phyloP scores from a whole-genome alignment of 805 yeast genomes.

The Ogataea nonfermentans region DNA sequence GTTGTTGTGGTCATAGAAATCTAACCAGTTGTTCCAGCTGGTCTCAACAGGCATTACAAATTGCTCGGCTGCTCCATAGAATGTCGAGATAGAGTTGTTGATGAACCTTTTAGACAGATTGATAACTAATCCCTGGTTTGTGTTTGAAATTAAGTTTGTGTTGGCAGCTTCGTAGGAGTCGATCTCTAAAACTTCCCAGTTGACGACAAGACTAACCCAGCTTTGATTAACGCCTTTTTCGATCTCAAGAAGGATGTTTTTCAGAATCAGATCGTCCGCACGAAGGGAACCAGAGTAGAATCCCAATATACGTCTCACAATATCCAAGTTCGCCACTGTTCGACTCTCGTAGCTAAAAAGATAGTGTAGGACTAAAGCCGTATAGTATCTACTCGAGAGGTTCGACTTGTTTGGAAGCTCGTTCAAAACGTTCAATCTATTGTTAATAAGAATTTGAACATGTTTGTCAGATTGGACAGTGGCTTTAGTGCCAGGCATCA shows the following conservation, averaged over 20 bases:
- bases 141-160: constrained; percentile 14
- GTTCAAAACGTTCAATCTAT: constrained; percentile 40
- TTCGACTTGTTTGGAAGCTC: constrained; percentile 26
- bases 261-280: constrained; percentile 60
- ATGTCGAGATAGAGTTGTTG: constrained; percentile 44
- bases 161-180: constrained; percentile 3
- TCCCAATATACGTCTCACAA: constrained; percentile 49
- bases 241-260: constrained; percentile 50
- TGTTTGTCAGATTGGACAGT: constrained; percentile 47
- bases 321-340: constrained; percentile 43
- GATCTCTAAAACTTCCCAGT: constrained; percentile 60
- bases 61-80: constrained; percentile 24
- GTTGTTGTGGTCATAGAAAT: constrained; percentile 28
- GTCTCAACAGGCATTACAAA: constrained; percentile 15
- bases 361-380: constrained; percentile 45
- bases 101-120: constrained; percentile 50
- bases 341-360: constrained; percentile 49
- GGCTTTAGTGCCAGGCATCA: constrained; percentile 38
- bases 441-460: constrained; percentile 63
- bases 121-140: constrained; percentile 43
- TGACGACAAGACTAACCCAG: constrained; percentile 62
- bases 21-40: constrained; percentile 30
- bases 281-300: constrained; percentile 63
- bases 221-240: constrained; percentile 51
- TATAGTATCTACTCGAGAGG: constrained; percentile 37